Evolutionary conservation across 148 eudicot genomes (phyloP), one percentile per base, ranked within the genome.

Genomic region (Simmondsia chinensis): DNA sequence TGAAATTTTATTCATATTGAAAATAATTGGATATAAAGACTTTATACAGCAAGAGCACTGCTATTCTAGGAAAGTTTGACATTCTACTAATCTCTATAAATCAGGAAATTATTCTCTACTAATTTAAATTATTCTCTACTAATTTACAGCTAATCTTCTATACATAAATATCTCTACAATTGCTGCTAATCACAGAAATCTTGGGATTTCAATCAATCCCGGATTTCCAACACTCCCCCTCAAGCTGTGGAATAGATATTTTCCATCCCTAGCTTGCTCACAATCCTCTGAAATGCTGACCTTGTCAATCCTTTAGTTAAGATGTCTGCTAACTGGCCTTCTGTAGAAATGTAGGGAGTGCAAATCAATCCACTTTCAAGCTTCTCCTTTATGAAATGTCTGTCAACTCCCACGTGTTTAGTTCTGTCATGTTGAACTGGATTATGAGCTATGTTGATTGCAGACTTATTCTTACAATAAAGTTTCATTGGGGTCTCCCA

Each of bases 361-460:
- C 42, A 38, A 33, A 10, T 3, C n/a, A n/a, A n/a, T n/a, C n/a
- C n/a, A n/a, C n/a, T n/a, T n/a, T n/a, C n/a, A n/a, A n/a, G n/a
- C n/a, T 38, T 38, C 42, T 38, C 45, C 34, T 36, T 51, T 1
- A 51, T 37, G 33, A 51, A 36, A 14, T 51, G 33, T 12, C 56
- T 12, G 26, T 51, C 56, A 7, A 51, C 39, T 25, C 38, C 56
- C 26, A 54, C 13, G 32, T 42, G 50, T 5, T 54, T 29, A 6
- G 59, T 42, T 13, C 39, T 9, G 10, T 32, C 50, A 42, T 32
- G 59, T 43, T 43, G 59, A 17, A 54, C 41, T 5, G 41, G 50
- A 27, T 42, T 32, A 3, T 32, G 27, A 7, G 59, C 33, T 7
- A 43, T 54, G 9, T 8, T 32, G 3, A 54, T 29, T 1, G 50